Evolutionary conservation across 345 rosid genomes (phyloP), one percentile per base, ranked within the genome.

Genomic region (Geranium brycei): DNA sequence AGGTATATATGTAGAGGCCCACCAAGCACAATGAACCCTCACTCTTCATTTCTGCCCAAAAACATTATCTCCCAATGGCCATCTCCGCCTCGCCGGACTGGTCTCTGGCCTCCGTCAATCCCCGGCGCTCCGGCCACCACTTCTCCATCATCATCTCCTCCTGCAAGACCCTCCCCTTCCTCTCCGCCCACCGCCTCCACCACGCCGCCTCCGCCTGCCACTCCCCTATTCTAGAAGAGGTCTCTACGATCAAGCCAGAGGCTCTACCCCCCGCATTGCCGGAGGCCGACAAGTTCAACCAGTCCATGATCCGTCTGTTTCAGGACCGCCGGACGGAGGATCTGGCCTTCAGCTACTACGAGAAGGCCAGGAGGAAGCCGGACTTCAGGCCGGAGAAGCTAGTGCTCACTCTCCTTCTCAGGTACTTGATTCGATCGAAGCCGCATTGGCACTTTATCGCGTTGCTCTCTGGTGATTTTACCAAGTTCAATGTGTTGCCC

Each of bases 371-470:
- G 69, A 78, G 78, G 60, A 74, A 57, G 62, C 69, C 81, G 2
- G 82, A 78, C 23, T 76, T 88, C 63, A 78, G 64, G 72, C 93
- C 86, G 51, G 76, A 72, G 12, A 76, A 69, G 23, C 15, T 74
- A 8, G 77, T 81, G 41, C 16, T 88, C 35, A 79, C 75, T 69
- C 82, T 77, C 73, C 72, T 88, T 0, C 69, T 81, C 72, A 84
- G 82, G 81, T 78, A 85, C 77, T 73, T 87, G 80, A 69, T 82
- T 7, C 66, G 61, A 17, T 72, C 79, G 55, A 81, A 78, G 77
- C 41, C 41, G 41, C 85, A 74, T 30, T 91, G 95, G 97, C 87
- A 72, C 67, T 76, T 62, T 64, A 69, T 88, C 62, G 58, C 77
- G 64, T 72, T 69, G 0, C 78, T 91, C 18, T 77, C 79, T 19